Base-by-base conservation (phyloP, 148 eudicot genomes). In the Pouteria glomerata region DNA sequence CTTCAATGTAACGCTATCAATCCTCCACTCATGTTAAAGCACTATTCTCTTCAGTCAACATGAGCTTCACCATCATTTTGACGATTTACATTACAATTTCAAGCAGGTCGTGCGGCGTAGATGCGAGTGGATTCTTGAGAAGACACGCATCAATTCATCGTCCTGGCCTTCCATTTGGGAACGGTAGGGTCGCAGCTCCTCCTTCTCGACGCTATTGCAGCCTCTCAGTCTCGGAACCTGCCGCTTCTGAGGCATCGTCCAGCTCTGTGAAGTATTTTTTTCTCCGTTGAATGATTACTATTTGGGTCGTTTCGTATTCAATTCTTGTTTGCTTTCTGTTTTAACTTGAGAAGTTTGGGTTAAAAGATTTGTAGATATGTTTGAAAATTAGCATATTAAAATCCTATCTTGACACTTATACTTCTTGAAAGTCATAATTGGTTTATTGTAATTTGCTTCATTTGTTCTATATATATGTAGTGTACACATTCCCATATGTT, bases 201-300 rank as follows among this genome's bases (percentile, higher is more conserved):
- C 83, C 44, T 11, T 79, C 82, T 51, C 84, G 90, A 31, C 85
- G 91, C 86, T 78, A 72, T 56, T 88, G 85, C 74, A 80, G 84
- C 67, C 73, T 86, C 47, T 72, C 87, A 4, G 81, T 52, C 7
- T 61, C 89, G 0, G 77, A 80, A 31, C 80, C 91, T 12, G 67
- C 82, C 23, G 69, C 66, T 44, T 57, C 86, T 7, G 82, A 81
- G 51, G 53, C 69, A 47, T 74, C 84, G 53, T 47, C 80, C 12
- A 63, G 65, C 73, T 42, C 84, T 30, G 69, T 76, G 26, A 83
- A 75, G 83, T 83, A 76, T n/a, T n/a, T 66, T 44, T 63, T 34
- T 45, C 24, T 26, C 14, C 23, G 3, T 71, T 48, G 12, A 7
- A 23, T 47, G 13, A 15, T 15, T 1, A 1, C 35, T 8, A 10